Conservation (phyloP, 306 rosid species). For the Mimosa bimucronata region DNA sequence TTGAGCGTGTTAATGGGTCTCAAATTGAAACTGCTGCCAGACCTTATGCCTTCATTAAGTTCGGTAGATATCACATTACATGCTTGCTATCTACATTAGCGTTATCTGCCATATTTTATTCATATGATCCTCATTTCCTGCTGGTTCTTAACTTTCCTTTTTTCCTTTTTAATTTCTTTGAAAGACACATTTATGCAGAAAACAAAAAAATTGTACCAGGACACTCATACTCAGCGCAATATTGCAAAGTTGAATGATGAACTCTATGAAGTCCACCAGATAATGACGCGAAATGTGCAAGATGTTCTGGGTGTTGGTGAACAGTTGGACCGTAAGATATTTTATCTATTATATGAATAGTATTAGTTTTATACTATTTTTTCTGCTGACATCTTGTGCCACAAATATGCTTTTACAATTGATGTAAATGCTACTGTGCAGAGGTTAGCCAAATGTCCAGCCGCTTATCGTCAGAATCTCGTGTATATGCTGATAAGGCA, state of each 20-base stretch:
- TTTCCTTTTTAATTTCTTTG: conserved; percentile 42
- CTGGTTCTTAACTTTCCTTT: conserved; percentile 39
- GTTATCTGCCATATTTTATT: conserved; percentile 14
- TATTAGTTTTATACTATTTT: conserved; percentile 27
- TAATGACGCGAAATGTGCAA: conserved; percentile 99
- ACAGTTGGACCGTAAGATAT: conserved; percentile 95
- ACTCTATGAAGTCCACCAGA: conserved; percentile 98
- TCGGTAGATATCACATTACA: conserved; percentile 60
- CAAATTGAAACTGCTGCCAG: conserved; percentile 99
- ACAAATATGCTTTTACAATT: conserved; percentile 7
- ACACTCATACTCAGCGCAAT: conserved; percentile 96
- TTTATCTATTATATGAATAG: conserved; percentile 32
- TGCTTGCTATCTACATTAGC: background rate
- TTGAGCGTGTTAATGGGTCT: conserved; percentile 88
- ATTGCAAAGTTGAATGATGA: conserved; percentile 97
- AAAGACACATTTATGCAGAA: conserved; percentile 94
- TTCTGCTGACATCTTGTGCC: conserved; percentile 31
- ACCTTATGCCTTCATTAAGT: conserved; percentile 98
- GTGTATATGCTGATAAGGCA: conserved; percentile 93
- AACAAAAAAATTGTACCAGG: conserved; percentile 98
- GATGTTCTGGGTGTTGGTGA: conserved; percentile 99
- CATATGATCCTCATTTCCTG: conserved; percentile 5
- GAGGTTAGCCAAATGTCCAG: conserved; percentile 99
- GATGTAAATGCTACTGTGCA: conserved; percentile 48
- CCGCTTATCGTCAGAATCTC: conserved; percentile 91